phyloP scores from a whole-genome alignment of 176 grass and related monocot species.

The Paspalum notatum region DNA sequence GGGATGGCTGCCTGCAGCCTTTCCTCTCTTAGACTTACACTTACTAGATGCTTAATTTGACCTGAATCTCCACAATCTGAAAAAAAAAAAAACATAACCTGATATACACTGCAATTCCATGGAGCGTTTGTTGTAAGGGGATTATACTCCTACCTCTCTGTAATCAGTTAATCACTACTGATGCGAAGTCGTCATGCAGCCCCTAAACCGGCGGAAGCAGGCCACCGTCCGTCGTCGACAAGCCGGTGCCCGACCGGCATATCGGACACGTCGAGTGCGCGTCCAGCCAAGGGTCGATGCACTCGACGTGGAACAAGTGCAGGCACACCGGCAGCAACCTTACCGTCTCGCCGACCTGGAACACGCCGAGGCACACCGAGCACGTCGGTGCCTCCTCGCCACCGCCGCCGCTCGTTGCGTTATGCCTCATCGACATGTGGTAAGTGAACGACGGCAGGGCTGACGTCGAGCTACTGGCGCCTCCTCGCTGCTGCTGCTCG shows the following conservation, averaged over 20 bases:
- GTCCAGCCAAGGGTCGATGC: constrained; percentile 53
- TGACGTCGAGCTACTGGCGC: background rate
- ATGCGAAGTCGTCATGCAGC: too few relatives aligned
- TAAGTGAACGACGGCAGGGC: constrained; percentile 33
- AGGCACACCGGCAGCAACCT: constrained; percentile 44
- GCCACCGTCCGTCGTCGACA: background rate
- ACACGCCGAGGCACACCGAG: constrained; percentile 48
- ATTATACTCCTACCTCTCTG: too few relatives aligned
- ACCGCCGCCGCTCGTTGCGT: background rate
- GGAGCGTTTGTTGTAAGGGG: too few relatives aligned
- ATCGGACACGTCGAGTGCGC: constrained; percentile 49
- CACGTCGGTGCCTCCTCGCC: constrained; percentile 29
- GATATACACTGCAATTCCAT: too few relatives aligned
- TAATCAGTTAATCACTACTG: too few relatives aligned
- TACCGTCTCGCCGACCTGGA: constrained; percentile 36
- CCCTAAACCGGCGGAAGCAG: background rate
- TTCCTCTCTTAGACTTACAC: too few relatives aligned
- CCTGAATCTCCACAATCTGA: too few relatives aligned
- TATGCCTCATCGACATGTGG: constrained; percentile 20
- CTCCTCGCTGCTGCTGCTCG: background rate
- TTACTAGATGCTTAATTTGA: too few relatives aligned
- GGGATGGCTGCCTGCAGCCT: too few relatives aligned
- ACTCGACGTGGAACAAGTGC: constrained; percentile 52
- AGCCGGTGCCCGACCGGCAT: constrained; percentile 33
- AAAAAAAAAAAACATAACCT: too few relatives aligned